Evolutionary conservation across 2,329 filamentous ascomycete species (phyloP), one percentile per base, ranked within the genome.

Genomic region (Claviceps pazoutovae): DNA sequence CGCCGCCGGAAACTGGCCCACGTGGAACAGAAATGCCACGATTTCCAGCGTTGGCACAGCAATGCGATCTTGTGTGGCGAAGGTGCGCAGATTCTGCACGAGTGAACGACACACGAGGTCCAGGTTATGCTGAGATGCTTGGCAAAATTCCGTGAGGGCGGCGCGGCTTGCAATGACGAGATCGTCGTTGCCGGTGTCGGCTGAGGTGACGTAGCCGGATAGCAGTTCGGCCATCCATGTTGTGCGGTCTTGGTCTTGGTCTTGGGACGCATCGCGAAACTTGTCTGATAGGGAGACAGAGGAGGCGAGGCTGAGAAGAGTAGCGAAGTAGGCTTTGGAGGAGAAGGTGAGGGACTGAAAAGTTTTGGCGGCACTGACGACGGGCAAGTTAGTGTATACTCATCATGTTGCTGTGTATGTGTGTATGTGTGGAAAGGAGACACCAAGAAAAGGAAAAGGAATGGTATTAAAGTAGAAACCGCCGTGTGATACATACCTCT

Each of bases 1-100:
- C 57, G 65, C 70, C 26, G 59, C 64, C 64, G 68, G 71, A 57
- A 76, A 71, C 49, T 74, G 64, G 11, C 68, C 74, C 46, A 71
- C 75, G 68, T 90, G 82, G 64, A 94, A 76, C 36, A 97, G 68
- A 59, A 93, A 94, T 0, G 83, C 83, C 1, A 86, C 63, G 3
- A 90, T 77, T 59, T 95, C 88, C 3, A 98, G 71, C 1, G 84
- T 77, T 0, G 90, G 85, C 21, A 93, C 76, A 0, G 86, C 66
- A 44, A 89, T 75, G 30, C 88, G 78, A 60, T 95, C 88, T 54
- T 83, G 73, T 11, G 70, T 71, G 42, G 78, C 70, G 51, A 74
- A 73, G 1, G 63, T 62, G 53, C 70, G 73, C 17, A 86, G 64
- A 51, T 84, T 79, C 16, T 70, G 63, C 0, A 76, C 57, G 14